Base-by-base conservation (phyloP, 2,329 filamentous ascomycete species). In the Leptodontidium sp. region DNA sequence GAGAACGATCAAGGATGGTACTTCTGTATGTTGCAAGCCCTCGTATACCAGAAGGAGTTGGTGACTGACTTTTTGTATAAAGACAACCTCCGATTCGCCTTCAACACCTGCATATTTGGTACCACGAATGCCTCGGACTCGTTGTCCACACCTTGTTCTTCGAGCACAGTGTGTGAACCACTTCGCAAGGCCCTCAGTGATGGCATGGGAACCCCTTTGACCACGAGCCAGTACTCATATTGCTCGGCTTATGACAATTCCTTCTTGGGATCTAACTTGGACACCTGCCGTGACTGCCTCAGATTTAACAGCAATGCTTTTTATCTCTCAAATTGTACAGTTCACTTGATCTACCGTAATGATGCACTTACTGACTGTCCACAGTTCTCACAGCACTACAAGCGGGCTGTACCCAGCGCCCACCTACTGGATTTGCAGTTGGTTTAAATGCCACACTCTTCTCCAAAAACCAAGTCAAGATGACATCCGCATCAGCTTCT, bases 71-170 rank as follows among this genome's bases (percentile, higher is more conserved):
- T 32, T 32, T 6, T 32, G 29, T 32, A 32, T 17, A 40, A 26
- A 79, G 77, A 78, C 57, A 79, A 79, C 64, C 58, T 78, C 55
- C 74, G 77, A 12, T 78, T 69, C 63, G 70, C 73, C 7, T 64
- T 77, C 11, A 72, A 70, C 66, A 67, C 70, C 14, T 79, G 77
- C 61, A 43, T 77, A 5, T 77, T 75, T 61, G 70, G 65, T 29
- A 74, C 71, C 65, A 26, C 66, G 47, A 77, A 75, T 65, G 68
- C 72, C 50, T 68, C 73, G n/a, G 68, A 75, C 53, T 35, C 71
- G 11, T 21, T 70, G 4, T 69, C 70, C 4, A 72, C 73, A 17
- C 74, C 75, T 29, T 78, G 77, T 50, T 69, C 70, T 17, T 75
- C 74, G 15, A 63, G 57, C 12, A 59, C 61, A 11, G 67, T 70